Base-by-base conservation (phyloP, 1,139 yeast genomes). In the Entelexis paramagnoliae region DNA sequence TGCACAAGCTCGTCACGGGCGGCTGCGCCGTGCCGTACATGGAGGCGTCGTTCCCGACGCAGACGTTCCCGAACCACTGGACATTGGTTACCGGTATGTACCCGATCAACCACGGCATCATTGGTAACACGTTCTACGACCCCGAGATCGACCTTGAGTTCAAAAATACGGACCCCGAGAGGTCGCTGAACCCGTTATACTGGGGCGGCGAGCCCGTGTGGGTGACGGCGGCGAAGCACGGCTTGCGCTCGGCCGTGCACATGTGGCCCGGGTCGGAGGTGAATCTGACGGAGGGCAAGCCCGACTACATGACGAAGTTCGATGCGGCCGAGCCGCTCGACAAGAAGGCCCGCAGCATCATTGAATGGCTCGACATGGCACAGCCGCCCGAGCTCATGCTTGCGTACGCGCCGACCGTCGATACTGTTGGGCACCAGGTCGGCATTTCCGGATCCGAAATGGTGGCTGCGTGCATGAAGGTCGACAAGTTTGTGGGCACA, bases 201-300 rank as follows among this genome's bases (percentile, higher is more conserved):
- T 86, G 95, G 95, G 91, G 93, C 10, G 95, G 95, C 30, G 93
- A 85, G 63, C 94, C 96, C 0, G 65, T 88, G 28, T 88, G 96
- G 96, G 70, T 73, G 44, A 84, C 95, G 0, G 88, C 93, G 0
- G 71, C 71, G 26, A 65, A 66, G n/a, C 84, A 83, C 55, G 81
- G 80, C 1, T 75, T 84, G 5, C 71, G 71, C 14, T 71, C 83
- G 2, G 95, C 93, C 0, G 81, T 86, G n/a, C 95, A 88, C 65
- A 87, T 88, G 95, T 88, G 95, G 95, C 96, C 96, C 0, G 95
- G 96, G 0, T 80, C 88, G 55, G 95, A 86, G 61, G 93, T 82
- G 4, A 75, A 50, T 72, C 78, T 72, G 70, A 60, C 24, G 48
- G 62, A 54, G 26, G 66, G 63, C 16, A 58, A 51, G 49, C 63